Percentiles rank a stretch among this genome's conserved stretches.
These are phyloP conservation scores for Trichoderma sp. DNA, from an alignment of 2,329 filamentous ascomycete genomes.

Conservation along the genomic window DNA sequence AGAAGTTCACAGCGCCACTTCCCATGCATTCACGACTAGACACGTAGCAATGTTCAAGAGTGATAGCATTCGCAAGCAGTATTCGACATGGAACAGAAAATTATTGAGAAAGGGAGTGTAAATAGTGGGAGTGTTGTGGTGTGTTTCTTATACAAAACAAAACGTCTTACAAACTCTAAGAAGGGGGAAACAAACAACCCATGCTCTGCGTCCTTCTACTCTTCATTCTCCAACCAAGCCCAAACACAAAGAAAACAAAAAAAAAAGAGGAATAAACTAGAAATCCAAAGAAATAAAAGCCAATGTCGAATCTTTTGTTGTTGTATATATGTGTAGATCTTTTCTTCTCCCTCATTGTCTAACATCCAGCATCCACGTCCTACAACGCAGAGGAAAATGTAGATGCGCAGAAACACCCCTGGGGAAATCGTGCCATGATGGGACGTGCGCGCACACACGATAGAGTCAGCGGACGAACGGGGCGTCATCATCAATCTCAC, in stretches of 20 bases:
- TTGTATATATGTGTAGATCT: slow-evolving; percentile 4
- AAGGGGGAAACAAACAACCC: neutral
- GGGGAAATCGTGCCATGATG: neutral
- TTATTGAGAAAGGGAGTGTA: neutral
- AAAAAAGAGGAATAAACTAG: neutral
- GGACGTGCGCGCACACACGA: neutral
- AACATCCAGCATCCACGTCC: no score
- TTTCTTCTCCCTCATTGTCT: neutral
- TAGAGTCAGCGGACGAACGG: no score
- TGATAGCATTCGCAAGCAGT: neutral
- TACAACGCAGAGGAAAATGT: neutral
- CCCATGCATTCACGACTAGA: neutral
- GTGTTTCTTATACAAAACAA: slow-evolving; percentile 1
- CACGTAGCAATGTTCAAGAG: neutral
- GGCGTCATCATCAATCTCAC: neutral
- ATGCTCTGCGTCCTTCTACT: neutral
- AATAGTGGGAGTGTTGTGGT: slow-evolving; percentile 3
- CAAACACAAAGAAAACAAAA: neutral
- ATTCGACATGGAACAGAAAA: slow-evolving; percentile 8
- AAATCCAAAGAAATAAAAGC: neutral
- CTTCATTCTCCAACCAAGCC: neutral
- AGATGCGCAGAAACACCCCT: neutral
- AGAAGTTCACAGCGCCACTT: neutral
- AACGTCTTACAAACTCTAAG: neutral
- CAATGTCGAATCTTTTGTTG: neutral